Evolutionary conservation across 228 moss, liverwort and hornwort species (phyloP).

Genomic region (Sphagnum fallax): DNA sequence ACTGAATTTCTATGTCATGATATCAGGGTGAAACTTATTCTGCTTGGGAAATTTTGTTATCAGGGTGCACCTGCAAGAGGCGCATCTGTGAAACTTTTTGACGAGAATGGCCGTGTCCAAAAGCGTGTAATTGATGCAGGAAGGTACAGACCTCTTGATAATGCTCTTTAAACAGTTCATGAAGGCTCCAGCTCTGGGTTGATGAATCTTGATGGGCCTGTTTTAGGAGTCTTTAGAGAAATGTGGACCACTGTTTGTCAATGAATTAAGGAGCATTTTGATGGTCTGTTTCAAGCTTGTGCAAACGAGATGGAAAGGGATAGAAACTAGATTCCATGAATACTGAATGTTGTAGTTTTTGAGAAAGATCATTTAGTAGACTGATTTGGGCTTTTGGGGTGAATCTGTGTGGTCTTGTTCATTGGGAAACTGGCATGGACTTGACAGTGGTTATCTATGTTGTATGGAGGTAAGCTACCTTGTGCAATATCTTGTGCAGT

Average conservation of each 20-base stretch:
- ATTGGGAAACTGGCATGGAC: no score
- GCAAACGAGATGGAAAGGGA: background rate
- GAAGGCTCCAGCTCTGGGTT: background rate
- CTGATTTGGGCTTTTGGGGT: no score
- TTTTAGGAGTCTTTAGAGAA: background rate
- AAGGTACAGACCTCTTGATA: constrained; percentile 32
- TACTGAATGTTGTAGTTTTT: no score
- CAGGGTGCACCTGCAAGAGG: constrained; percentile 97
- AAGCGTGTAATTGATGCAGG: constrained; percentile 94
- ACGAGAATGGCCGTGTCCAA: constrained; percentile 62
- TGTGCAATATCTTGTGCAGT: background rate
- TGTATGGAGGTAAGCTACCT: constrained; percentile 72
- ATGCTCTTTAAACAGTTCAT: background rate
- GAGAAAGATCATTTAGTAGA: no score
- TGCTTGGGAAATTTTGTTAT: background rate
- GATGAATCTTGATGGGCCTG: background rate
- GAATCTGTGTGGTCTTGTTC: no score
- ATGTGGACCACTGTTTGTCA: background rate
- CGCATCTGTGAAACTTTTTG: constrained; percentile 69
- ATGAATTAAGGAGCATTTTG: background rate
- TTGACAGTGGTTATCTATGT: constrained; percentile 81
- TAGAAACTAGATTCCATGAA: no score
- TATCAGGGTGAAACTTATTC: background rate
- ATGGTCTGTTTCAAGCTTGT: background rate
- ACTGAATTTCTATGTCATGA: background rate